Conservation (phyloP, 23 red algal genomes). For the Agarophyton chilense region DNA sequence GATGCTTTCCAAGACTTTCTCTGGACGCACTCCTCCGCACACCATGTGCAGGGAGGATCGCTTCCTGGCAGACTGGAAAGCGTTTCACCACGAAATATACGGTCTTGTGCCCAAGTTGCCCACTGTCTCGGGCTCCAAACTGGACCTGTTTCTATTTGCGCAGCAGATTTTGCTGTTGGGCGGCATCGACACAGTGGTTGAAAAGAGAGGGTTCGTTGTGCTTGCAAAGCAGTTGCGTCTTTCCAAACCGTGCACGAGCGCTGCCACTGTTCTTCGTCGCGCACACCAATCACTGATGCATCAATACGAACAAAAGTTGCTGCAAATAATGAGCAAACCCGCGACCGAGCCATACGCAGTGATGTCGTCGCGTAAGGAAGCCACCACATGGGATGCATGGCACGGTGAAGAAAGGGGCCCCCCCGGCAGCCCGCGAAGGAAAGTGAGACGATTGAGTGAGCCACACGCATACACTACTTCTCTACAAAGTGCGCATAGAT, state of each 20-base stretch:
- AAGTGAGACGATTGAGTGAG: background rate
- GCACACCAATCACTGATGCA: conserved; percentile 80
- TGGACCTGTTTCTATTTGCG: conserved; percentile 70
- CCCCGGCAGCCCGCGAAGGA: background rate
- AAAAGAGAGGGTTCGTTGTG: conserved; percentile 75
- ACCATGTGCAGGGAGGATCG: background rate
- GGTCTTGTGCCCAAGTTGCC: conserved; percentile 60
- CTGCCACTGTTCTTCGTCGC: conserved; percentile 73
- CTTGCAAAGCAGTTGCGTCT: conserved; percentile 70
- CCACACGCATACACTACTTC: background rate
- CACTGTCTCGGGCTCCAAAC: conserved; percentile 44
- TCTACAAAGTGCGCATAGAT: background rate
- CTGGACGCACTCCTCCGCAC: background rate
- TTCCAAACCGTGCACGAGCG: conserved; percentile 74
- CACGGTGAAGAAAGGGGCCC: no score
- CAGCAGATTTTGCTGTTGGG: conserved; percentile 64
- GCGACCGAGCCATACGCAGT: background rate
- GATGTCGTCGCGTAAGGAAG: background rate
- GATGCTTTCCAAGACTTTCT: background rate
- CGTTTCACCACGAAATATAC: conserved; percentile 10
- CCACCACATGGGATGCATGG: no score
- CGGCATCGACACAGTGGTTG: conserved; percentile 74
- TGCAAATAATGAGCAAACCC: conserved; percentile 26
- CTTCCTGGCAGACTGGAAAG: conserved; percentile 17
- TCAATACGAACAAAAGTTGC: conserved; percentile 75